Base-by-base conservation (phyloP, 345 rosid genomes). In the Bruguiera parviflora region DNA sequence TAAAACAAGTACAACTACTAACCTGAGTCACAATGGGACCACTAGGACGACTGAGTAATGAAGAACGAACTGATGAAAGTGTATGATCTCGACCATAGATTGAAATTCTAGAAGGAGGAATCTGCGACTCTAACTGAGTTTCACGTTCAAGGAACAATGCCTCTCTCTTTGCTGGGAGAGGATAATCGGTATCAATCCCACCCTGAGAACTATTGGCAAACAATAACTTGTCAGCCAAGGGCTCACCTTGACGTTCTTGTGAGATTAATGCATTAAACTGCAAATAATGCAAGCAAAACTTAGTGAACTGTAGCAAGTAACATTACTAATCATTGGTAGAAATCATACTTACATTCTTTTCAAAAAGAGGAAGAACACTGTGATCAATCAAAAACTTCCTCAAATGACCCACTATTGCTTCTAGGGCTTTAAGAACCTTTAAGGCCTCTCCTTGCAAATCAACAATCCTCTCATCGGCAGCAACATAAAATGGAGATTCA, bases 381-480 rank as follows among this genome's bases (percentile, higher is more conserved):
- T 80, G 92, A 80, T 92, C 97, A 18, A 89, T 92, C 78, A 89
- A 81, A 77, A 88, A 92, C 79, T 83, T 89, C 76, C 96, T 88
- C 28, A 92, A 72, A 67, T 88, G 96, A 18, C 90, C 87, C 67
- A 86, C 83, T 60, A 88, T 84, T 2, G 82, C 85, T 84, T 92
- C 91, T 65, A 92, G 64, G 0, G 89, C 97, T 77, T 80, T 85
- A 10, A 82, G 75, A 66, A 85, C 92, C 84, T 89, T 89, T 20
- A 66, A 47, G 35, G 87, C 82, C 71, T 92, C 96, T 65, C 94
- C 97, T 11, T 85, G 89, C 70, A 89, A 66, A 75, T 84, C 92
- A n/a, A 84, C 92, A 29, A 92, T 75, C 79, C 88, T 84, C 83
- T 92, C 96, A 80, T 89, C 89, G 22, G 77, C 33, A 21, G 85